Conservation (phyloP, 2,329 filamentous ascomycete genomes). For the Coniochaeta sp. region DNA sequence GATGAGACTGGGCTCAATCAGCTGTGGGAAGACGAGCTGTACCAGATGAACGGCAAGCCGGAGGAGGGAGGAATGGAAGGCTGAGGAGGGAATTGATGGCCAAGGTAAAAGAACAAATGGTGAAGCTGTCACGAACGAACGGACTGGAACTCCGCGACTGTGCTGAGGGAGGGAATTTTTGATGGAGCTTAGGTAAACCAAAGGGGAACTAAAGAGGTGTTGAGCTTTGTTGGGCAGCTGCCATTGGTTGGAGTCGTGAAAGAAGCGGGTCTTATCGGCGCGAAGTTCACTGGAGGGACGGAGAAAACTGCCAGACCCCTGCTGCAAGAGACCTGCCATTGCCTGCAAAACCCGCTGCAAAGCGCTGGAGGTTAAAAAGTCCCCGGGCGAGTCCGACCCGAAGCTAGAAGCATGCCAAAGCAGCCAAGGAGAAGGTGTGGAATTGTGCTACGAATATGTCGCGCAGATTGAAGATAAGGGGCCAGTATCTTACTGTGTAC, state of each 20-base stretch:
- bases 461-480: too few relatives aligned
- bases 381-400: background rate
- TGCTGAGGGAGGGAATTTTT: slow-evolving; percentile 4
- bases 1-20: background rate
- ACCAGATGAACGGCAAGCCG: background rate
- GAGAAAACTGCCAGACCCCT: background rate
- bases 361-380: background rate
- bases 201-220: background rate
- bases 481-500: too few relatives aligned
- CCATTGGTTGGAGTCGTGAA: background rate
- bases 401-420: too few relatives aligned
- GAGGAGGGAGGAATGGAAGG: background rate
- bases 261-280: slow-evolving; percentile 1
- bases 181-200: background rate
- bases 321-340: too few relatives aligned
- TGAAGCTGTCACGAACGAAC: slow-evolving; percentile 1
- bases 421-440: too few relatives aligned
- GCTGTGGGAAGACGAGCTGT: background rate
- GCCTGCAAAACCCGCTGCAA: too few relatives aligned
- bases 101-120: too few relatives aligned
- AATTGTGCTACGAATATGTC: too few relatives aligned
- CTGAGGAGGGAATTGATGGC: background rate
- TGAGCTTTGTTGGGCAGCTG: slow-evolving; percentile 2
- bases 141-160: background rate
- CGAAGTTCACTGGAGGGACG: background rate